Base-by-base conservation (phyloP, 345 rosid genomes). In the Anastatica hierochuntica region DNA sequence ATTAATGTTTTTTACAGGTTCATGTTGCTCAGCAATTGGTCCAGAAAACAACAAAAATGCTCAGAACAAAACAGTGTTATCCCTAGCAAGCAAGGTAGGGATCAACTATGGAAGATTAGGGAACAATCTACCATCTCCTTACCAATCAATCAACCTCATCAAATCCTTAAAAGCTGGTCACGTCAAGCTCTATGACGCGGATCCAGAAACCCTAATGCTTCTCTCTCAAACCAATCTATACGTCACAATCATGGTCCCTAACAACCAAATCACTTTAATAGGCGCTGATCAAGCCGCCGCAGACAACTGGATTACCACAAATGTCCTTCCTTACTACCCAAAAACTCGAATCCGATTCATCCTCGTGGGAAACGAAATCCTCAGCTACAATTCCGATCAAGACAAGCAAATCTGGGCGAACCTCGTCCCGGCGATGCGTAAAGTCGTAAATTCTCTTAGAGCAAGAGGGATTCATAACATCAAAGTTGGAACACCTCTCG, bases 401-500 rank as follows among this genome's bases (percentile, higher is more conserved):
- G 77, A 74, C 49, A 62, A 21, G n/a, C 37, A 35, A 5, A 16
- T 81, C 8, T 74, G 79, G 76, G n/a, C 10, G 0, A 60, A 56
- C 39, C 72, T 89, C 8, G 80, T 85, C 10, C 94, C 83, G 5
- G 95, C 94, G 1, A 83, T 89, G 95, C 63, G 49, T 0, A 74
- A 50, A 15, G 74, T 89, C 17, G 78, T 72, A 56, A 73, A 14
- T 10, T 59, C 82, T 2, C 77, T 89, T 3, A 54, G 40, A 42
- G 24, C 69, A 2, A 64, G 64, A 9, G 66, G 69, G 5, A 75
- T 85, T 48, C 68, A 48, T 1, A 79, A 79, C 45, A 76, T 89
- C 71, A 83, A 85, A 66, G 73, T 89, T 7, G 70, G 95, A 9
- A 83, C 97, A 11, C 81, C 90, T 11, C 34, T 85, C 1, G 81